phyloP scores from a whole-genome alignment of 148 eudicot species.

The Fagopyrum homotropicum region DNA sequence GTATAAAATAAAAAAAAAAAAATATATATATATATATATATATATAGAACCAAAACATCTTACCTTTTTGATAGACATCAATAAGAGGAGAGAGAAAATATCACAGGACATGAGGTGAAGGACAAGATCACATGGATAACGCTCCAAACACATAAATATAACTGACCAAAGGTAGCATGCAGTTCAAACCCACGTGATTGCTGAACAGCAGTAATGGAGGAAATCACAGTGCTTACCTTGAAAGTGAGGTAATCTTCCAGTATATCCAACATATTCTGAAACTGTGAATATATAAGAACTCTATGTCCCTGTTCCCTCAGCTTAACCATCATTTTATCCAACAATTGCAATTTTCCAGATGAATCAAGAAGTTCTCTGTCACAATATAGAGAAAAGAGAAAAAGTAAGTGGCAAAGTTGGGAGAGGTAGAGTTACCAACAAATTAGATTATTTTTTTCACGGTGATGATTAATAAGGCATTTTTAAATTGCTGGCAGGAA shows the following conservation, averaged over 20 bases:
- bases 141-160: not conserved
- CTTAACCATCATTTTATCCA: conserved; percentile 96
- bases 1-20: no score
- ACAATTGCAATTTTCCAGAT: conserved; percentile 77
- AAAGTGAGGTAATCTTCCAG: conserved; percentile 83
- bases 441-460: not conserved
- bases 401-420: not conserved
- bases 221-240: conserved; percentile 37
- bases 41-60: not conserved
- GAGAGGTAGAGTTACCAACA: not conserved
- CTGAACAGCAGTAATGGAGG: not conserved
- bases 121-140: not conserved
- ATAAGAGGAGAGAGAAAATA: not conserved
- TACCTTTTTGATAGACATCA: not conserved
- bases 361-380: conserved; percentile 78
- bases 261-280: conserved; percentile 92
- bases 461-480: not conserved
- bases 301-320: conserved; percentile 96
- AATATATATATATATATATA: no score
- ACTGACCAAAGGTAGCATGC: not conserved
- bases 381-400: conserved; percentile 17
- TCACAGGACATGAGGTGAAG: not conserved
- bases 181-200: not conserved
- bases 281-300: conserved; percentile 92
- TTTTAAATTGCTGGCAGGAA: not conserved